Base-by-base conservation (phyloP, 257 asterid species). In the Nicotiana attenuata region DNA sequence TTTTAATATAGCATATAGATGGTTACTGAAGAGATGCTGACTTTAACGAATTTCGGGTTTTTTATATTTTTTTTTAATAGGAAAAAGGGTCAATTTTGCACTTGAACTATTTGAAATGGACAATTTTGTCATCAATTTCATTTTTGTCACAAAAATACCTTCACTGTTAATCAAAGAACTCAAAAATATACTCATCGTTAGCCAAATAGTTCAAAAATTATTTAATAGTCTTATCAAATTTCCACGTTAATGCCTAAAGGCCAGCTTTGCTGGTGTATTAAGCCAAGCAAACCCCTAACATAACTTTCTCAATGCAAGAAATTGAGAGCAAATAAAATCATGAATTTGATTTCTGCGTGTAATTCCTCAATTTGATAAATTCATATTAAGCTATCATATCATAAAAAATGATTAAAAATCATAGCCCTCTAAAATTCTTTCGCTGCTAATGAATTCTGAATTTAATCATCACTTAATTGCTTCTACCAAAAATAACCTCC, bases 211-310 rank as follows among this genome's bases (percentile, higher is more conserved):
- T 33, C 38, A 35, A 35, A 33, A 35, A 1, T 35, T 35, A 35
- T 31, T 68, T n/a, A 68, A n/a, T 16, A 38, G 47, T 41, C 11
- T 69, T 31, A 69, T 69, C 10, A 67, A 7, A 28, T 67, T 31
- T 6, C 50, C 35, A 16, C 38, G 24, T 55, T 73, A 50, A 24
- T 45, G n/a, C 28, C 81, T 47, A 15, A 24, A 4, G 60, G 77
- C 47, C 81, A 22, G 33, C 17, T 85, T 87, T 87, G 86, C 88
- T 87, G 84, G 14, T 14, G 82, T 82, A 80, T 81, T 83, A 85
- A 87, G 88, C 87, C 76, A 85, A 87, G 83, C 80, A 87, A 85
- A 17, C 78, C 35, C 85, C n/a, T 33, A 13, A 31, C 29, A n/a
- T 28, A 65, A 56, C 73, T 75, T 45, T 35, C 56, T 63, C 17